Evolutionary conservation across 2,329 filamentous ascomycete species (phyloP).

Genomic region (Talaromyces piceae): DNA sequence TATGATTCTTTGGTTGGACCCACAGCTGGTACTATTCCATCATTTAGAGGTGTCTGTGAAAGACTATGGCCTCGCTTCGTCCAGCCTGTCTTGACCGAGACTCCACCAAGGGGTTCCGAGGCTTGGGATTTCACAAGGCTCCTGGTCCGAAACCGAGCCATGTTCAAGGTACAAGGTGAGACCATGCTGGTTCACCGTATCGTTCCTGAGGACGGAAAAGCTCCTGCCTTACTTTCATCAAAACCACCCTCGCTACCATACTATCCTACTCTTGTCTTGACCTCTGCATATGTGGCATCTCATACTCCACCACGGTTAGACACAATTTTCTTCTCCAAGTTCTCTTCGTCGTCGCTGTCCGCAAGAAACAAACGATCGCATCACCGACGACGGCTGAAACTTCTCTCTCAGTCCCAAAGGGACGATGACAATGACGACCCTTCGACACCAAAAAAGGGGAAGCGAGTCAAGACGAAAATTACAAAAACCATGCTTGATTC

Average conservation of each 20-base stretch:
- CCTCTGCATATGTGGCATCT: constrained; percentile 42
- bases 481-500: constrained; percentile 34
- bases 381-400: constrained; percentile 34
- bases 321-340: constrained; percentile 44
- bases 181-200: constrained; percentile 36
- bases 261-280: constrained; percentile 40
- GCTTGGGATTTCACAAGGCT: constrained; percentile 79
- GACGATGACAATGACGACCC: constrained; percentile 25
- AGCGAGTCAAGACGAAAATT: constrained; percentile 31
- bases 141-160: constrained; percentile 48
- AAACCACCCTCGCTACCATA: constrained; percentile 30
- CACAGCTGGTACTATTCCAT: constrained; percentile 69
- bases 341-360: constrained; percentile 37
- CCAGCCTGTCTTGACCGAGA: constrained; percentile 62
- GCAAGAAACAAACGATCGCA: constrained; percentile 39
- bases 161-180: constrained; percentile 42
- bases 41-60: constrained; percentile 61
- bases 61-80: constrained; percentile 82
- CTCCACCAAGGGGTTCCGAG: constrained; percentile 38
- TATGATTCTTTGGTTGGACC: constrained; percentile 81
- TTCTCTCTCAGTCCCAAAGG: constrained; percentile 32
- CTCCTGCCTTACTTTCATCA: neutral
- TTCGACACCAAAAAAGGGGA: constrained; percentile 27
- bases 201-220: constrained; percentile 22
- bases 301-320: constrained; percentile 41